Conservation (phyloP, 2,329 filamentous ascomycete genomes). For the Aquanectria penicillioides region DNA sequence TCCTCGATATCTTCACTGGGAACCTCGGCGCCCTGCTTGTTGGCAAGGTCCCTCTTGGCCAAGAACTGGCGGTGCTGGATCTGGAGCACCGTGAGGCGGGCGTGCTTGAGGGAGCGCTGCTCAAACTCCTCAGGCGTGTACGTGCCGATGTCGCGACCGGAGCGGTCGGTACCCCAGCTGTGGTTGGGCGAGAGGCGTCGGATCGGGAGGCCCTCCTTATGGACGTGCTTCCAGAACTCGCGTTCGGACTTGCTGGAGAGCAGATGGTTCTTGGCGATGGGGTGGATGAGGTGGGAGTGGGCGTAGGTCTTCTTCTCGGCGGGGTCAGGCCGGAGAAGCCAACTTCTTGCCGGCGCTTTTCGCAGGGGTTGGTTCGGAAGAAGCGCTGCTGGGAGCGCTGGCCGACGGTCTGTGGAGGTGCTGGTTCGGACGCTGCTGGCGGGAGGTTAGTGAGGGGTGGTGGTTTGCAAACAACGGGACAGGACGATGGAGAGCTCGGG, state of each 20-base stretch:
- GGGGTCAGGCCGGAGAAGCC: conserved; percentile 57
- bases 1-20: conserved; percentile 54
- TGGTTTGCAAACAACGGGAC: no score
- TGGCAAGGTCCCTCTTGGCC: conserved; percentile 47
- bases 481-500: neutral
- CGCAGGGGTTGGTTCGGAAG: conserved; percentile 61
- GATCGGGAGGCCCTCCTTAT: conserved; percentile 61
- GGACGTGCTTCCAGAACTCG: conserved; percentile 67
- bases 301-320: conserved; percentile 61
- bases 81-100: conserved; percentile 54
- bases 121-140: conserved; percentile 59
- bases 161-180: conserved; percentile 62
- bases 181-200: conserved; percentile 53
- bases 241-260: conserved; percentile 60
- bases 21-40: conserved; percentile 34
- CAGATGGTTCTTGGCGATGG: conserved; percentile 48
- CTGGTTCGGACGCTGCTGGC: conserved; percentile 44
- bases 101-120: conserved; percentile 53
- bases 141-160: conserved; percentile 59
- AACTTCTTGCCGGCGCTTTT: conserved; percentile 54
- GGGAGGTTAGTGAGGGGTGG: neutral
- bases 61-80: conserved; percentile 58
- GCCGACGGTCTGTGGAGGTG: conserved; percentile 56
- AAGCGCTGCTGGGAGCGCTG: conserved; percentile 59
- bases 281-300: conserved; percentile 57